phyloP scores from a whole-genome alignment of 192 early-diverging fungal species.

The Chytriomyces confervae region DNA sequence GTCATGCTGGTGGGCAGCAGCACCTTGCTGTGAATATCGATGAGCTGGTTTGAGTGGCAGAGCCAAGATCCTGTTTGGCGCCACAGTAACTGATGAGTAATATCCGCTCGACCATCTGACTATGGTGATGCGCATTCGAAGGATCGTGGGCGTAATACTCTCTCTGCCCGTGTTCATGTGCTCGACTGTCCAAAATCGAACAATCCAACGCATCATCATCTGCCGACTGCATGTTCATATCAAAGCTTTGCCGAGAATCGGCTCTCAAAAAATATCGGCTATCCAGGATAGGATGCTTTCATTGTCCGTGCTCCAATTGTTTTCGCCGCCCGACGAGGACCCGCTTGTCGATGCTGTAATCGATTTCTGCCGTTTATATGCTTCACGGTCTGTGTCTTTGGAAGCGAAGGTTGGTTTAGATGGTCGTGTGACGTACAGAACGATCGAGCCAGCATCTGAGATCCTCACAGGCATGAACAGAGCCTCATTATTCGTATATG shows the following conservation, averaged over 20 bases:
- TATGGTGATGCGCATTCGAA: neutral
- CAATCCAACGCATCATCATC: neutral
- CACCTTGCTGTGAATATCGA: too few species aligned
- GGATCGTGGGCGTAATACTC: neutral
- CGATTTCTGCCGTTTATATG: neutral
- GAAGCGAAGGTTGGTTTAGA: too few species aligned
- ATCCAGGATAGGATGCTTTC: neutral
- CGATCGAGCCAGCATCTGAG: too few species aligned
- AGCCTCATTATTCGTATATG: too few species aligned
- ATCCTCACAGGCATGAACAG: too few species aligned
- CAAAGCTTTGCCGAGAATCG: too few species aligned
- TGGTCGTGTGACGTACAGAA: too few species aligned
- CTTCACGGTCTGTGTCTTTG: neutral
- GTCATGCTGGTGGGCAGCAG: too few species aligned
- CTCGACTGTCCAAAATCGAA: neutral
- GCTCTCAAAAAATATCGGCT: neutral
- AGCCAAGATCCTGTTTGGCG: too few species aligned
- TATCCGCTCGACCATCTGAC: neutral
- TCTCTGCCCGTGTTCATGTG: too few species aligned
- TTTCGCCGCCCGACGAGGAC: neutral
- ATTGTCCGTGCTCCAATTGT: neutral
- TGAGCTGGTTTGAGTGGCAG: too few species aligned
- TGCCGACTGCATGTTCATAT: neutral
- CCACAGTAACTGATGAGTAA: too few species aligned
- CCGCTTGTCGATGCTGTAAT: neutral